These are phyloP conservation scores for Canariomyces notabilis DNA, from an alignment of 2,329 filamentous ascomycete species.

Conservation along the genomic window DNA sequence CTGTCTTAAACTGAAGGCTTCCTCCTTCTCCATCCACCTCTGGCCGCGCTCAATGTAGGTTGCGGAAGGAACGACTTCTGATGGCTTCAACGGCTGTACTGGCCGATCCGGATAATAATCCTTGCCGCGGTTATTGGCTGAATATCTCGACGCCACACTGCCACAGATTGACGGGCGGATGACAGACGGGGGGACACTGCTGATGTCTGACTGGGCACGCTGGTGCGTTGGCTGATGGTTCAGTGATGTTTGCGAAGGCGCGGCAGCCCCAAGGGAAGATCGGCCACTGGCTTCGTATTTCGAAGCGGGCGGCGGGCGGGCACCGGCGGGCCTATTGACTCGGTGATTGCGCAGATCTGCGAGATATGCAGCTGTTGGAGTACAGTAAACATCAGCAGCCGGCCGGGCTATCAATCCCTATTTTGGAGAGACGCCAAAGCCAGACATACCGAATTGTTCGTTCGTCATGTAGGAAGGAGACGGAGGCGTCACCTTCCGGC, in stretches of 20 bases:
- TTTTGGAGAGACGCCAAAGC: constrained; percentile 4
- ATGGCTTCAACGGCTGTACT: constrained; percentile 47
- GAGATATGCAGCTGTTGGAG: constrained; percentile 68
- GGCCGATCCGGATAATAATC: constrained; percentile 49
- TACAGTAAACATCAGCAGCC: constrained; percentile 13
- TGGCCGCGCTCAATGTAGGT: constrained; percentile 70
- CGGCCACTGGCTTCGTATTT: constrained; percentile 31
- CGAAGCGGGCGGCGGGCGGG: constrained; percentile 54
- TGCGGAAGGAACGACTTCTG: constrained; percentile 58
- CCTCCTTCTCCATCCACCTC: constrained; percentile 77
- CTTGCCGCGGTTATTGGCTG: constrained; percentile 41
- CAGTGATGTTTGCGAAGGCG: constrained; percentile 31
- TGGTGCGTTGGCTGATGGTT: constrained; percentile 32
- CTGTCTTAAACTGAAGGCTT: constrained; percentile 62
- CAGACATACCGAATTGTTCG: constrained; percentile 58
- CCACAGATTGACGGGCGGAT: constrained; percentile 39
- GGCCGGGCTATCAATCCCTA: not conserved
- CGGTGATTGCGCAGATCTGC: constrained; percentile 65
- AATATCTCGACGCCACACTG: constrained; percentile 49
- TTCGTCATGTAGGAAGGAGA: constrained; percentile 61
- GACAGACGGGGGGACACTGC: constrained; percentile 25
- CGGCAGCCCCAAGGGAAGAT: constrained; percentile 27
- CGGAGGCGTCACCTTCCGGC: constrained; percentile 55
- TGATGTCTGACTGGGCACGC: constrained; percentile 28
- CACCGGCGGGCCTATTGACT: constrained; percentile 63